Conservation (phyloP, 2,329 filamentous ascomycete genomes). For the Colletotrichum plurivorum region DNA sequence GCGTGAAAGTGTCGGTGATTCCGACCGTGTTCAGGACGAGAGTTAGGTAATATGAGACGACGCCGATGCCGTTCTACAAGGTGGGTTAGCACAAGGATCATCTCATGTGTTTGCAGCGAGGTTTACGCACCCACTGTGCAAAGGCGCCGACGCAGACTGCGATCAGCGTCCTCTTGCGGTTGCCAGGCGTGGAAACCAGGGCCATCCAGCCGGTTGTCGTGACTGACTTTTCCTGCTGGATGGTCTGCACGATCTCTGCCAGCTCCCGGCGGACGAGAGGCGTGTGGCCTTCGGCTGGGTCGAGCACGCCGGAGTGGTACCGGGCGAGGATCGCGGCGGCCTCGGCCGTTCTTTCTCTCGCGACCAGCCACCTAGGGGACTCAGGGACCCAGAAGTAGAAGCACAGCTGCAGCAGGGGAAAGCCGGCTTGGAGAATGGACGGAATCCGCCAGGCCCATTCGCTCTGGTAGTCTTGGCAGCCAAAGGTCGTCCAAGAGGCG, state of each 20-base stretch:
- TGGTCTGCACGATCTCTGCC: slow-evolving; percentile 33
- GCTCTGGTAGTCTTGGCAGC: slow-evolving; percentile 26
- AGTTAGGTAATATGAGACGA: slow-evolving; percentile 47
- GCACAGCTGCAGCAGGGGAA: slow-evolving; percentile 28
- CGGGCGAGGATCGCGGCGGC: slow-evolving; percentile 63
- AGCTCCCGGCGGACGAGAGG: slow-evolving; percentile 27
- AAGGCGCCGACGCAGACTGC: slow-evolving; percentile 40
- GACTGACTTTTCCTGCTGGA: slow-evolving; percentile 33
- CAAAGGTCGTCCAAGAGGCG: slow-evolving; percentile 41
- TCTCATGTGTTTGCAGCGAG: neutral
- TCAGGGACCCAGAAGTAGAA: slow-evolving; percentile 57
- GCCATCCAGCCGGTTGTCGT: slow-evolving; percentile 38
- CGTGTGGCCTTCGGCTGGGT: slow-evolving; percentile 50
- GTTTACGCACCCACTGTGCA: slow-evolving; percentile 39
- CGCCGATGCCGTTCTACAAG: slow-evolving; percentile 51
- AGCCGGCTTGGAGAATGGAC: slow-evolving; percentile 23
- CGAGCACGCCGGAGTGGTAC: slow-evolving; percentile 58
- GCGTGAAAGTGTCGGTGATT: slow-evolving; percentile 49
- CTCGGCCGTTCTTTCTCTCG: slow-evolving; percentile 63
- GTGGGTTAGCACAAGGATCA: neutral
- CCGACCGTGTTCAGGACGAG: slow-evolving; percentile 53
- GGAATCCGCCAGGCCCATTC: slow-evolving; percentile 34
- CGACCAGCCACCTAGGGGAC: slow-evolving; percentile 64
- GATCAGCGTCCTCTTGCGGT: slow-evolving; percentile 33
- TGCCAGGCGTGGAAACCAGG: slow-evolving; percentile 40